Base-by-base conservation (phyloP, 345 rosid genomes). In the Carallia brachiata region DNA sequence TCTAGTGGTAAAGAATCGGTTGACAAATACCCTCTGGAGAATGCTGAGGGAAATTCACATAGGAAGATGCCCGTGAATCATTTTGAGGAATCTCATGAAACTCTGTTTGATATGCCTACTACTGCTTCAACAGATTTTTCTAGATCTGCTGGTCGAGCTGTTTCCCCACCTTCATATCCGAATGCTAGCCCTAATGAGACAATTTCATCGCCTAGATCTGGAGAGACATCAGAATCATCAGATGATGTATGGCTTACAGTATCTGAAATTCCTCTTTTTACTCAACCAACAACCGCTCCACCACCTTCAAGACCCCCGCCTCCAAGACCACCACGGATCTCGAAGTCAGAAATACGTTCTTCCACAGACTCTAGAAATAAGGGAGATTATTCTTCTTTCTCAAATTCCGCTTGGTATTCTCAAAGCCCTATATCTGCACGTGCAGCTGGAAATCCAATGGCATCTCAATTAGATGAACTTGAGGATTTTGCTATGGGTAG, bases 251-350 rank as follows among this genome's bases (percentile, higher is more conserved):
- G 99, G 99, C 96, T 92, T 52, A 89, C 92, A 17, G 97, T 95
- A 34, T 89, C 97, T 36, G 99, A 95, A 85, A 81, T 95, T 81
- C 98, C 97, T 62, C 88, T 95, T 66, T 87, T 78, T 81, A 95
- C 99, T 1, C 85, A 78, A 72, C 97, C 94, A 63, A 90, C 97
- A 4, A 81, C 75, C 63, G 91, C 90, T 63, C 94, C 94, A 6
- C 99, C 99, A 8, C 99, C 99, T 79, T 75, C 90, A n/a, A 89
- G 99, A 73, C 99, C 99, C 44, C 97, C 99, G 56, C 99, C 98
- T 67, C 96, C 98, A 37, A 85, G 91, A 78, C 97, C 92, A 62
- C 83, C 96, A 32, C 88, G 92, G 31, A 55, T 73, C 71, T 66
- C 78, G 36, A 84, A 77, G 76, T 48, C 79, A n/a, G 82, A 74